Conservation (phyloP, 139 green algal genomes). For the Pleodorina starrii region DNA sequence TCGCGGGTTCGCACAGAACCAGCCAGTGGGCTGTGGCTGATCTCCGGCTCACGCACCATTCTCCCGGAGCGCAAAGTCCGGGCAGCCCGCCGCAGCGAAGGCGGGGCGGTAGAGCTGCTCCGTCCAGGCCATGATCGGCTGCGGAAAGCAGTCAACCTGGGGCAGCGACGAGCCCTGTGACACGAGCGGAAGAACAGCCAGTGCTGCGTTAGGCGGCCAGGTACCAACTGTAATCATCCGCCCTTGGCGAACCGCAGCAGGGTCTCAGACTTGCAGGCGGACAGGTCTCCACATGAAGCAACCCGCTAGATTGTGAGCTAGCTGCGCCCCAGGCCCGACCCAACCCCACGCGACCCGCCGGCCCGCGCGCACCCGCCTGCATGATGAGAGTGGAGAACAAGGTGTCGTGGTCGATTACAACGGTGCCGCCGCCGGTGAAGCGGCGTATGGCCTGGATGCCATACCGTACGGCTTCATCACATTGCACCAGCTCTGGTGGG, state of each 20-base stretch:
- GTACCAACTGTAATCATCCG: too few species aligned
- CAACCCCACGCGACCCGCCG: too few species aligned
- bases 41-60: constrained; percentile 84
- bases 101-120: constrained; percentile 83
- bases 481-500: constrained; percentile 71
- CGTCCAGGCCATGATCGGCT: constrained; percentile 94
- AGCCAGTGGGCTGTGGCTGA: too few species aligned
- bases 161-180: constrained; percentile 65
- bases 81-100: constrained; percentile 66
- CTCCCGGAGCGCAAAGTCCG: constrained; percentile 78
- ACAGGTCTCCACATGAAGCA: too few species aligned
- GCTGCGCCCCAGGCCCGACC: too few species aligned
- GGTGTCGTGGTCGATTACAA: constrained; percentile 93
- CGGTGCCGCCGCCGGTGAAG: constrained; percentile 97
- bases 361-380: constrained; percentile 34
- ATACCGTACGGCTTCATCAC: constrained; percentile 50
- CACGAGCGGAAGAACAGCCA: too few species aligned
- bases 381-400: constrained; percentile 80
- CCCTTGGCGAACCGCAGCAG: too few species aligned
- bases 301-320: too few species aligned
- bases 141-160: constrained; percentile 82
- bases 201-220: too few species aligned
- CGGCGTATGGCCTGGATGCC: constrained; percentile 84
- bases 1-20: too few species aligned
- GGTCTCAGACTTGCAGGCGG: too few species aligned